Conservation (phyloP, 2,329 filamentous ascomycete genomes). For the Teratosphaeriaceae sp. region DNA sequence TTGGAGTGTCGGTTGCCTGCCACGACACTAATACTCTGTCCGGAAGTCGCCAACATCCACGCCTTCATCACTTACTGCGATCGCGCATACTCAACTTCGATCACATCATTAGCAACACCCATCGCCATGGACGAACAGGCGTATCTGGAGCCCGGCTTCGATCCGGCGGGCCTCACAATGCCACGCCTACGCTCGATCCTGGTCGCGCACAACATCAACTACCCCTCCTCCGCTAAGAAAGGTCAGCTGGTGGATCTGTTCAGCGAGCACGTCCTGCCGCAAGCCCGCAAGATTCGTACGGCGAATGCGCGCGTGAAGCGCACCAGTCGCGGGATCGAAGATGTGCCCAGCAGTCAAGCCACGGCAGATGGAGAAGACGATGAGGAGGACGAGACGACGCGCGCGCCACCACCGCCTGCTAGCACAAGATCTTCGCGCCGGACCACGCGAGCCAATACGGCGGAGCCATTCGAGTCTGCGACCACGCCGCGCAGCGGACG, state of each 20-base stretch:
- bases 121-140: conserved; percentile 54
- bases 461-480: conserved; percentile 33
- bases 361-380: conserved; percentile 50
- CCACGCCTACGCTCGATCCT: conserved; percentile 86
- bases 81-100: background rate
- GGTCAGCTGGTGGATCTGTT: conserved; percentile 79
- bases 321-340: conserved; percentile 76
- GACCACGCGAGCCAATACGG: conserved; percentile 26
- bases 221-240: conserved; percentile 89
- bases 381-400: conserved; percentile 36
- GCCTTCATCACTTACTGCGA: no score
- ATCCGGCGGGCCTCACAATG: conserved; percentile 75
- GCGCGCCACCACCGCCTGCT: conserved; percentile 31
- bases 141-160: conserved; percentile 83
- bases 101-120: background rate
- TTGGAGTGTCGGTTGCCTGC: no score
- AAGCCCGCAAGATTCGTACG: conserved; percentile 68
- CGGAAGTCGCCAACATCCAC: no score
- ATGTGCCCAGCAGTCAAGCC: conserved; percentile 52
- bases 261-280: conserved; percentile 68
- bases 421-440: conserved; percentile 21
- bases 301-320: conserved; percentile 74
- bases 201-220: conserved; percentile 78
- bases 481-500: conserved; percentile 23
- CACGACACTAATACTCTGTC: no score